Evolutionary conservation across 2,329 filamentous ascomycete genomes (phyloP), one percentile per base, ranked within the genome.

Genomic region (Stenocarpella maydis): DNA sequence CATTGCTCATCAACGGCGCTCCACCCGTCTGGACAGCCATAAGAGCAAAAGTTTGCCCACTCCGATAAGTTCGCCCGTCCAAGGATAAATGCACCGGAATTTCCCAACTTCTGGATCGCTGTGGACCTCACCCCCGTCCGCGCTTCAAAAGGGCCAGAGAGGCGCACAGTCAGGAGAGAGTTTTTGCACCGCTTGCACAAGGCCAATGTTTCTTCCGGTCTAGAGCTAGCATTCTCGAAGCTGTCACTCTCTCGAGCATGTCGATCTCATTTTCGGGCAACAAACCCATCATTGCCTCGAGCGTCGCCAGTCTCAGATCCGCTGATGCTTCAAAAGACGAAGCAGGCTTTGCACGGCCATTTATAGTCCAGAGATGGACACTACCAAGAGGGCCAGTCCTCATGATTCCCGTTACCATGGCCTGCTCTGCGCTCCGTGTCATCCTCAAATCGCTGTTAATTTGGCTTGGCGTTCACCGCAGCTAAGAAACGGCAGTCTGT

Each of bases 231-330:
- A 7, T 21, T 9, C 15, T 49, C 28, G 14, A 61, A 21, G 12
- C 47, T 41, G 8, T 12, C 17, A 17, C 10, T n/a, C 28, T 31
- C 28, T 8, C n/a, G 6, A 47, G 41, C 26, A 61, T 47, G 28
- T 41, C 41, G 28, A 61, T n/a, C 12, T 37, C 41, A 26, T 47
- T 61, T 24, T 41, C 58, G 28, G 47, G 41, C 26, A 61, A n/a
- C 58, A 47, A 12, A 17, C 19, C 39, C 28, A 61, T 28, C 58
- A 61, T 37, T 19, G 41, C 58, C 58, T 61, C 58, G 28, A 61
- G 58, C 14, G 58, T 61, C 12, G 41, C 19, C 41, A 61, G 8
- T 15, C 58, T 61, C 12, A 61, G 41, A 24, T 61, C 58, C 1
- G 26, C 41, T 1, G 19, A 47, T 24, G 58, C 58, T 47, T 61